phyloP scores from a whole-genome alignment of 1,284 basidiomycete genomes.

The Entoloma clypeatum region DNA sequence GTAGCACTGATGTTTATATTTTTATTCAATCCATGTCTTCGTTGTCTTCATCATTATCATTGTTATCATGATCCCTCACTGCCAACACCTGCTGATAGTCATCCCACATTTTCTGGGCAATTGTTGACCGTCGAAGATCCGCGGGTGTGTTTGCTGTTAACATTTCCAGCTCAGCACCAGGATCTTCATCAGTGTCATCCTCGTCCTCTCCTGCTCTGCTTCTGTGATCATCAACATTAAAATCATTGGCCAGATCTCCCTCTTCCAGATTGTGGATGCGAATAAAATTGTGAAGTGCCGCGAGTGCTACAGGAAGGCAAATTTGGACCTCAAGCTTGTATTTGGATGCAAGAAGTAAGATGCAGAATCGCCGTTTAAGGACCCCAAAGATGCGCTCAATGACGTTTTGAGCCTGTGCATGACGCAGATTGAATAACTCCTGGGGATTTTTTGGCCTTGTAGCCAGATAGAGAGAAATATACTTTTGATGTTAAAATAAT shows the following conservation, averaged over 20 bases:
- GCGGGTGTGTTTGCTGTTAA: too few relatives aligned
- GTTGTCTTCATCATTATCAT: too few relatives aligned
- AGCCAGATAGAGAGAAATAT: neutral
- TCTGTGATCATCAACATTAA: constrained; percentile 6
- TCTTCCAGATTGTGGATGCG: constrained; percentile 14
- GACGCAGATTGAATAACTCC: constrained; percentile 19
- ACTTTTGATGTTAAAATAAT: constrained; percentile 6
- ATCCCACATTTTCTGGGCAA: too few relatives aligned
- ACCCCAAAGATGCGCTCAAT: constrained; percentile 35
- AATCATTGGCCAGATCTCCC: constrained; percentile 7
- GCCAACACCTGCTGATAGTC: too few relatives aligned
- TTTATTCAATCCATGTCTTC: too few relatives aligned
- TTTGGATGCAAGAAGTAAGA: constrained; percentile 21
- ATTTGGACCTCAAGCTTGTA: constrained; percentile 25
- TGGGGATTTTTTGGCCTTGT: constrained; percentile 24
- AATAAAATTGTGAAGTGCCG: constrained; percentile 17
- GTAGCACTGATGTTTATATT: too few relatives aligned
- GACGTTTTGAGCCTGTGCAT: constrained; percentile 30
- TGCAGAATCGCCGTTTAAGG: constrained; percentile 26
- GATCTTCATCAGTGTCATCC: too few relatives aligned
- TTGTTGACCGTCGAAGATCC: too few relatives aligned
- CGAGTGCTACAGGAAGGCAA: constrained; percentile 21
- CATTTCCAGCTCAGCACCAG: too few relatives aligned
- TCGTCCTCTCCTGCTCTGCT: too few relatives aligned
- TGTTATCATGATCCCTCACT: too few relatives aligned